Evolutionary conservation across 129 eudicot species (phyloP).

Genomic region (Ambrosia artemisiifolia): DNA sequence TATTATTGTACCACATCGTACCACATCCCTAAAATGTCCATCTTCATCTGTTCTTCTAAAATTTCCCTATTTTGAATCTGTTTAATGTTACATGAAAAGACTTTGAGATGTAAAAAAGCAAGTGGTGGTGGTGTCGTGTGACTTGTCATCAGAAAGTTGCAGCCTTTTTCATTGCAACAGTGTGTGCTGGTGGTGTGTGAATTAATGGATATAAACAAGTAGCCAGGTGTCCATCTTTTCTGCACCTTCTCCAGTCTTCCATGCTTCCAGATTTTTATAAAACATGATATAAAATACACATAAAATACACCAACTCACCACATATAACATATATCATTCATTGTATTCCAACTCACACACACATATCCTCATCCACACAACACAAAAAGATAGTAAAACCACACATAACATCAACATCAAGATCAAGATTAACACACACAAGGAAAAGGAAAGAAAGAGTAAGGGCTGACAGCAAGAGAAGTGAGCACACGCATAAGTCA

Average conservation of each 20-base stretch:
- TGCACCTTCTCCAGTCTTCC: conserved; percentile 15
- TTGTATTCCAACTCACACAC: background rate
- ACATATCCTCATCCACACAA: background rate
- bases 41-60: conserved; percentile 3
- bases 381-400: background rate
- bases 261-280: conserved; percentile 20
- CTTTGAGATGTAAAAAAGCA: background rate
- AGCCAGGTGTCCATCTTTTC: conserved; percentile 30
- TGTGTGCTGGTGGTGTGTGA: conserved; percentile 21
- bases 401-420: background rate
- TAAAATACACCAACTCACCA: conserved; percentile 19
- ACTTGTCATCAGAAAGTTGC: conserved; percentile 25
- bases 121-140: conserved; percentile 12
- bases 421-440: background rate
- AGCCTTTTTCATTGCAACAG: conserved; percentile 17
- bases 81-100: conserved; percentile 4
- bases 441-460: conserved; percentile 13
- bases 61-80: conserved; percentile 13
- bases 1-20: background rate
- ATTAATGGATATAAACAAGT: background rate
- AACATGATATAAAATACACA: conserved; percentile 2
- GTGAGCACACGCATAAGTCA: conserved; percentile 51
- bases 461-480: conserved; percentile 57
- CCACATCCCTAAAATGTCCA: background rate
- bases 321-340: background rate